Base-by-base conservation (phyloP, 345 rosid species). In the Ailanthus altissimus region DNA sequence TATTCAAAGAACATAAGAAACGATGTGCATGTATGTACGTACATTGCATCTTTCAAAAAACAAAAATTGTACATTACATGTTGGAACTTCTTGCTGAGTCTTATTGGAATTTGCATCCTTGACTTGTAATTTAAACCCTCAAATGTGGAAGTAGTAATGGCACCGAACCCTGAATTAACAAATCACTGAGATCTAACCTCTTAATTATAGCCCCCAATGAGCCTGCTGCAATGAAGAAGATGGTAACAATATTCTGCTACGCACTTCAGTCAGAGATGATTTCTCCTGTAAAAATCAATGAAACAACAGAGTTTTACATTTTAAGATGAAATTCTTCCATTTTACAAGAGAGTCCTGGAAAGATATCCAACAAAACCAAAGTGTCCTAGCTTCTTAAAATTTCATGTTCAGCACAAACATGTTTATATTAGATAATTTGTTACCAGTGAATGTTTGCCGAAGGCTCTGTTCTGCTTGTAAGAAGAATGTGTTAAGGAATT, bases 171-270 rank as follows among this genome's bases (percentile, higher is more conserved):
- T 68, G 42, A 23, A 74, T 76, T 72, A 62, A 80, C 65, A 73
- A 63, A 68, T 83, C 78, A 28, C 59, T 25, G 21, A 53, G 60
- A 76, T 66, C 69, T 62, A 32, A 46, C 8, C 50, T 50, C 54
- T 47, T 8, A 68, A 51, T 62, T 23, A 26, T 36, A 54, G 67
- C 15, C 28, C 62, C 65, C 26, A 65, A 79, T 25, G 60, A 47
- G 1, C 18, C 61, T 51, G 62, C 42, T 47, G 23, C 8, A 23
- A 16, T 49, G 59, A 20, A 21, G 54, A 64, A 67, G 67, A 70
- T 42, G 49, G 69, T 88, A 81, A 88, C 82, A 86, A 81, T 82
- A 81, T 62, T 81, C 92, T 88, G 89, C 84, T 86, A 80, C 77
- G 97, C 56, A 76, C 85, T 86, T 87, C 94, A 49, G 86, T 81